Evolutionary conservation across 2,329 filamentous ascomycete genomes (phyloP), one percentile per base, ranked within the genome.

Genomic region (Hypoxylon sp.): DNA sequence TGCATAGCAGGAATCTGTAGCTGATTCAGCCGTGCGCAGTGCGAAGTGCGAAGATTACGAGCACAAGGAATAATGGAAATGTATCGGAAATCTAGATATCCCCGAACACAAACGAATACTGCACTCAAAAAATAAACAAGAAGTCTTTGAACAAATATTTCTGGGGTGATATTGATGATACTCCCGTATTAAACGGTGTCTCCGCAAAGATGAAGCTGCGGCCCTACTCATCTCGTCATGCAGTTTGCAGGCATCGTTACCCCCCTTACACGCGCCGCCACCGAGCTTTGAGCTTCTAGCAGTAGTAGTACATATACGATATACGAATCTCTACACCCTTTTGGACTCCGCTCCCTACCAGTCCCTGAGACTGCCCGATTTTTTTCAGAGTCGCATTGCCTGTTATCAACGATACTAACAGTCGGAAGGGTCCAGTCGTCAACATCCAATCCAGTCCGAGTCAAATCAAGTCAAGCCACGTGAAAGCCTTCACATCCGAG

Each of bases 221-320:
- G 55, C 49, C 59, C 62, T 56, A 66, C 55, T 57, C 60, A 56
- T 63, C 46, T 63, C 61, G 60, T 71, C 69, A 72, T 73, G 70
- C 67, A 72, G 65, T 61, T 43, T 63, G 52, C 53, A 58, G 67
- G 56, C 49, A 65, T 72, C 66, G 60, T 69, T 65, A 63, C 61
- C 36, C 41, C 51, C 60, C 59, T 38, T 58, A 66, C 60, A 64
- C 64, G 67, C 46, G 46, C 65, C 70, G 65, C 63, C 60, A 65
- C 59, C 48, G 58, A 51, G 51, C 38, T 57, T 50, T 61, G 63
- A 50, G 56, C 61, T 68, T 68, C 53, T 57, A 62, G 56, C 73
- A 74, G 56, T 74, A 74, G 68, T 75, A 73, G 65, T 74, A 74
- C 74, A 75, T 72, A 61, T 68, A 61, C 53, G 61, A 59, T 66